Evolutionary conservation across 179 eudicot genomes (phyloP).

Genomic region (Actinidia arguta): DNA sequence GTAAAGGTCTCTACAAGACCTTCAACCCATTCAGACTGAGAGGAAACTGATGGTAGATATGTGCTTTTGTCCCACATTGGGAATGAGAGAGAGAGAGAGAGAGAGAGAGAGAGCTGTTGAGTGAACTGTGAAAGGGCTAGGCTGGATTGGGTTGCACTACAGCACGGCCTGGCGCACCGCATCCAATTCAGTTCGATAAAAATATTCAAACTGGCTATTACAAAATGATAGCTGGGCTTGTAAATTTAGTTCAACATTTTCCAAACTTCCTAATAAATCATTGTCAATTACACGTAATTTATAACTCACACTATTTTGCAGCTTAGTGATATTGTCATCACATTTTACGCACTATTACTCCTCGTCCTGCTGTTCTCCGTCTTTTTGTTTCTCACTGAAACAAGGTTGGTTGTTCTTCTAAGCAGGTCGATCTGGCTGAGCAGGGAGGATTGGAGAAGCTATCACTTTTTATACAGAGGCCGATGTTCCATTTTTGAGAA

Average conservation of each 20-base stretch:
- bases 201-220: not conserved
- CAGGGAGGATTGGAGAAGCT: slow-evolving; percentile 95
- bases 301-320: not conserved
- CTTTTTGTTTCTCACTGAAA: not conserved
- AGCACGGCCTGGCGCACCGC: too few species aligned
- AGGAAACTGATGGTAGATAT: too few species aligned
- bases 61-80: too few species aligned
- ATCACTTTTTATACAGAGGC: slow-evolving; percentile 90
- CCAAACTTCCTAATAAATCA: not conserved
- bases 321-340: not conserved
- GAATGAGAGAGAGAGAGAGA: too few species aligned
- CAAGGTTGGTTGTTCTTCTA: slow-evolving; percentile 11
- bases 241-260: not conserved
- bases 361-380: not conserved
- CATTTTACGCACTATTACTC: not conserved
- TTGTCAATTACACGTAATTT: not conserved
- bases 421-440: slow-evolving; percentile 91
- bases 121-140: too few species aligned
- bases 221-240: not conserved
- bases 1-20: too few species aligned
- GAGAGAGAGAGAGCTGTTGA: too few species aligned
- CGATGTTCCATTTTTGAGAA: slow-evolving; percentile 74
- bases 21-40: too few species aligned
- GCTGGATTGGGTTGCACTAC: too few species aligned
- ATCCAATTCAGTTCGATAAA: too few species aligned